A percentile compares a stretch with the other conserved stretches of the same genome.
Evolutionary conservation across 2,329 filamentous ascomycete genomes (phyloP).

Genomic region (Sphaerulina populicola): DNA sequence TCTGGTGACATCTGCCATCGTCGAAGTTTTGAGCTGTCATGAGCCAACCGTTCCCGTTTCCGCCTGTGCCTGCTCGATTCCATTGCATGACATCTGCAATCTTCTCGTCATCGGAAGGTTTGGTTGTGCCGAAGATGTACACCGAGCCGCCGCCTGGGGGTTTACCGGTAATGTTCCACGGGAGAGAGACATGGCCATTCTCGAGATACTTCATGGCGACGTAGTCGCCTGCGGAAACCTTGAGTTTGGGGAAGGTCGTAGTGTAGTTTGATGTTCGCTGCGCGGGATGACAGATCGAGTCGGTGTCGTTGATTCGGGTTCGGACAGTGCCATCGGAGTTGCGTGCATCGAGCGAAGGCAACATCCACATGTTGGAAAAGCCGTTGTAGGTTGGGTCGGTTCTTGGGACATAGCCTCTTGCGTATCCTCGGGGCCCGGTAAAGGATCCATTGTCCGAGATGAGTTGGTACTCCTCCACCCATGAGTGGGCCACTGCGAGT

Average conservation of each 20-base stretch:
- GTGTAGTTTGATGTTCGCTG: constrained; percentile 51
- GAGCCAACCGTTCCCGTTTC: constrained; percentile 67
- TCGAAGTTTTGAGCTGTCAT: constrained; percentile 75
- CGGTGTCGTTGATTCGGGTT: constrained; percentile 42
- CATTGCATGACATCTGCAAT: constrained; percentile 64
- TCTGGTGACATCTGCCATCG: constrained; percentile 82
- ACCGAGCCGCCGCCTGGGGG: constrained; percentile 39
- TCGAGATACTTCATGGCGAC: constrained; percentile 45
- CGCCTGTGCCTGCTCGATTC: constrained; percentile 72
- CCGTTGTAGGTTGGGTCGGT: constrained; percentile 51
- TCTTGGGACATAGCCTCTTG: constrained; percentile 61
- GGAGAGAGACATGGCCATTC: constrained; percentile 44
- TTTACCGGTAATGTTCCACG: constrained; percentile 37
- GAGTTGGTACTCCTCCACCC: constrained; percentile 68
- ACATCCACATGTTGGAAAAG: constrained; percentile 51
- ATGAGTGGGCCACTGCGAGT: constrained; percentile 56
- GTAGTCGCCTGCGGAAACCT: constrained; percentile 43
- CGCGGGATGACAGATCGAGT: constrained; percentile 55
- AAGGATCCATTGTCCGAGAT: constrained; percentile 68
- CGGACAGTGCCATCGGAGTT: constrained; percentile 32
- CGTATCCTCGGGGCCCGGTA: constrained; percentile 60
- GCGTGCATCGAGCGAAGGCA: constrained; percentile 45
- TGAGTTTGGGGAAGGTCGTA: constrained; percentile 55
- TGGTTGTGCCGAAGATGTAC: constrained; percentile 44
- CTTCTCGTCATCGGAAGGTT: constrained; percentile 47